Evolutionary conservation across 176 grass and related monocot genomes (phyloP), one percentile per base, ranked within the genome.

Genomic region (Carex parvula): DNA sequence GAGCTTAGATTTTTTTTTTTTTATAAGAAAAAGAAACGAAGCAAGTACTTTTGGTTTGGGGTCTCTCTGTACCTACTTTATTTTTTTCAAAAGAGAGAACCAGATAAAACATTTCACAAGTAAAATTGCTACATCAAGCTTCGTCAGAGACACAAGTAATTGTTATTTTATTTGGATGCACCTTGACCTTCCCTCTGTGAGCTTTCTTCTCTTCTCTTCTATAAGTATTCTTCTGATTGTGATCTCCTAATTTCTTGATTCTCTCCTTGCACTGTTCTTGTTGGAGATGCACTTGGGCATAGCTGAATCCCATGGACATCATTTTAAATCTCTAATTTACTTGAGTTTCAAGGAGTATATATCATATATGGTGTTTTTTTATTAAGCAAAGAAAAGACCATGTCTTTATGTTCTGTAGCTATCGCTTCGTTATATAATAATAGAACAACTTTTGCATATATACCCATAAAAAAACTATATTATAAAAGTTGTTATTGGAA

Each of bases 221-320:
- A 17, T 65, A 44, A 3, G 6, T 79, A 10, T 4, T 65, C 21
- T 60, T 78, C 61, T n/a, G 20, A 64, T 10, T 48, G 64, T 63
- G 37, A 8, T 33, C 71, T 80, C 84, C 60, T 63, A 1, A 26
- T 26, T 68, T 86, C 41, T 86, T 86, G 5, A 86, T 52, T 55
- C 44, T 86, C 84, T 86, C 84, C 20, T 86, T 86, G 73, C 84
- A 86, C 24, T 86, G 72, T 44, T 86, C 84, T 78, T 86, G 84
- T 67, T 86, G 72, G 57, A 86, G 66, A 67, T 86, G 60, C 14
- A 86, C 15, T 77, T 86, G 84, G 2, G 84, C 84, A 80, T 86
- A 86, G 59, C 84, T 80, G 44, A 86, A 80, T 48, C 84, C 84
- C 60, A 79, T 79, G 60, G 84, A 86, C 56, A 86, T 52, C 73